A percentile compares a stretch with the other conserved stretches of the same genome.
These are phyloP conservation scores for Gyromitra esculenta DNA, from an alignment of 2,329 filamentous ascomycete species.

Conservation along the genomic window DNA sequence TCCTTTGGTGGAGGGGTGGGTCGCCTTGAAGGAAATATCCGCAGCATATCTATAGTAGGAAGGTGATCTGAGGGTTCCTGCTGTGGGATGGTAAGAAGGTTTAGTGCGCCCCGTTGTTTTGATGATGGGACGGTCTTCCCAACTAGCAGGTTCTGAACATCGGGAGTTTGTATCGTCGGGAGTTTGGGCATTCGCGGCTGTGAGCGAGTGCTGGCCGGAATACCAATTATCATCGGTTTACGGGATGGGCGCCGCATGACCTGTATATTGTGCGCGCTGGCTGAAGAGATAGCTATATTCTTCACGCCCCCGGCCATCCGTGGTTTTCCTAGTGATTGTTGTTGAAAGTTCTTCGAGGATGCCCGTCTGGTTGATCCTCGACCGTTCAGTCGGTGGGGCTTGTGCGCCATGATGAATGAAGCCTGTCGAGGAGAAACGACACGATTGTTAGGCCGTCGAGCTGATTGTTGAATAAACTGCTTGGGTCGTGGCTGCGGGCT, in stretches of 20 bases:
- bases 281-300: neutral
- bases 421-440: neutral
- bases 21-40: neutral
- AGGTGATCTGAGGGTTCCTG: neutral
- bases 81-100: neutral
- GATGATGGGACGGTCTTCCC: no score
- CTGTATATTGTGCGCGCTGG: neutral
- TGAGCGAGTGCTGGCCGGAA: neutral
- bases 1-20: neutral
- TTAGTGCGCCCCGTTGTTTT: neutral
- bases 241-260: slow-evolving; percentile 6
- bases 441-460: neutral
- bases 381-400: slow-evolving; percentile 7
- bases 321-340: neutral
- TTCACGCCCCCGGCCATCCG: neutral
- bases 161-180: neutral
- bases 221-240: slow-evolving; percentile 3
- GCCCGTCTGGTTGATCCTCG: neutral
- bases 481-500: slow-evolving; percentile 1
- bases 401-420: slow-evolving; percentile 1
- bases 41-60: neutral
- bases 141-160: neutral
- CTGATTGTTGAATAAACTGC: slow-evolving; percentile 14
- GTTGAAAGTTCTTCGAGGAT: neutral
- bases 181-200: neutral